Base-by-base conservation (phyloP, 306 rosid genomes). In the Gynostemma pentaphyllum region DNA sequence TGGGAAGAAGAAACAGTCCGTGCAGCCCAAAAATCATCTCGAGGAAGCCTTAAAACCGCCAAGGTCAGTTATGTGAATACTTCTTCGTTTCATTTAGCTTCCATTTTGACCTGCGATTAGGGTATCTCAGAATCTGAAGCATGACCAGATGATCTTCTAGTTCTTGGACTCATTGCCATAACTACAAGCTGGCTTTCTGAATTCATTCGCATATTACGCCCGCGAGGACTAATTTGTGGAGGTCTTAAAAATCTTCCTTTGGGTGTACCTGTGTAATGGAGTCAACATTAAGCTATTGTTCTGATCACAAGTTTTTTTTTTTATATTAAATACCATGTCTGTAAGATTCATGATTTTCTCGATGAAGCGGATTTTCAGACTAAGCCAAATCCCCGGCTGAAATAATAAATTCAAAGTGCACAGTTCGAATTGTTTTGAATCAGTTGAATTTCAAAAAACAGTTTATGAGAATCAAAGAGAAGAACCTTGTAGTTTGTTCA, bases 111-210 rank as follows among this genome's bases (percentile, higher is more conserved):
- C n/a, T n/a, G n/a, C n/a, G n/a, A n/a, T n/a, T 79, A 83, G 51
- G 90, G 45, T 72, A 92, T 80, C 77, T 92, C 95, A 46, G 95
- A 86, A 81, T 88, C 94, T 24, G 95, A 92, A 81, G 76, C 88
- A 79, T 82, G 92, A 70, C 96, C 86, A 13, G 96, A 40, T 66
- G 78, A 24, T 80, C 96, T 79, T 65, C 80, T 73, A 1, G 76
- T 36, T 76, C 86, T 84, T 50, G 92, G 85, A 81, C 85, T 82
- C 55, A 71, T 48, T 29, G 28, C 27, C 62, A 61, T 73, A 9
- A 66, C 53, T 6, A 55, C 65, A 5, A 68, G 75, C 64, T 41
- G 72, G 70, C 73, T 72, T 34, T 77, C 91, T 21, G 91, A 78
- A 66, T 44, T 62, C 66, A 53, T 36, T 65, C 76, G 73, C 68